These are phyloP conservation scores for Macroventuria anomochaeta DNA, from an alignment of 2,329 filamentous ascomycete species.

Conservation along the genomic window DNA sequence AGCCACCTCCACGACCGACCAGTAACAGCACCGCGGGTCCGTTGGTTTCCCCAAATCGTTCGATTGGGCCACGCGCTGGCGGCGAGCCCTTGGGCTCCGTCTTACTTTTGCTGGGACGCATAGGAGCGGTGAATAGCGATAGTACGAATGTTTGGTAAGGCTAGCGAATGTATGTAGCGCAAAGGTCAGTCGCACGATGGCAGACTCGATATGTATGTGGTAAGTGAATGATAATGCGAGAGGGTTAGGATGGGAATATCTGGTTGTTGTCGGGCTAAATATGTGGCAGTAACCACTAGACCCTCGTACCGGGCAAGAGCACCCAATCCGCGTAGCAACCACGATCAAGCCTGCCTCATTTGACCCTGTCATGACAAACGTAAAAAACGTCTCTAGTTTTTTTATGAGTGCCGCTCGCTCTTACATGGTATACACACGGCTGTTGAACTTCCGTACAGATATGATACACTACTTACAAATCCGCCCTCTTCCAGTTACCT, in stretches of 20 bases:
- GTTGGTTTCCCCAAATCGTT: background rate
- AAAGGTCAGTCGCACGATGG: background rate
- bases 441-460: slow-evolving; percentile 7
- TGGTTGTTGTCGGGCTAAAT: background rate
- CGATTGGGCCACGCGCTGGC: background rate
- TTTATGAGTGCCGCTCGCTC: background rate
- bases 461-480: slow-evolving; percentile 17
- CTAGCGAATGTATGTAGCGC: background rate
- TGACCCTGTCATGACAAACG: background rate
- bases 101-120: background rate
- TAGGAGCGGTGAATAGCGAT: slow-evolving; percentile 3
- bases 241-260: background rate
- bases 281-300: background rate
- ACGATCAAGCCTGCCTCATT: background rate
- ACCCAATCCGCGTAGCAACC: background rate
- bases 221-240: background rate
- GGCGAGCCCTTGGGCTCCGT: background rate
- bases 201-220: background rate
- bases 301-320: background rate
- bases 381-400: background rate
- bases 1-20: slow-evolving; percentile 10
- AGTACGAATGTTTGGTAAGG: background rate
- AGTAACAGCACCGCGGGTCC: slow-evolving; percentile 6
- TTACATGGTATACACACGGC: background rate
- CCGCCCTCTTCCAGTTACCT: background rate